phyloP scores from a whole-genome alignment of 345 rosid species.

The Camelina laxa region DNA sequence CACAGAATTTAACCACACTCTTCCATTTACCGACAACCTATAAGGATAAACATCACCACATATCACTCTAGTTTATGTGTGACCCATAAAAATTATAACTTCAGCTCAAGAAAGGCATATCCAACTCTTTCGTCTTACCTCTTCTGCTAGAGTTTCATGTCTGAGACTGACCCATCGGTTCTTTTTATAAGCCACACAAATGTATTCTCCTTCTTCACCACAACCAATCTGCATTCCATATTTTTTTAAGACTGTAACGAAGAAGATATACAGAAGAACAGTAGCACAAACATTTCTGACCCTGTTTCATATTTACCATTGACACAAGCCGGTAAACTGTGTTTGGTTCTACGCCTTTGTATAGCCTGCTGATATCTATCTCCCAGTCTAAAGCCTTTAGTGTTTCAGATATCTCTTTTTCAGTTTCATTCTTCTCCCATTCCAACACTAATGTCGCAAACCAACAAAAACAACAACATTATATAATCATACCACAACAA shows the following conservation, averaged over 20 bases:
- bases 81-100: background rate
- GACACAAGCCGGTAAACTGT: slow-evolving; percentile 4
- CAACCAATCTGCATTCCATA: background rate
- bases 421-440: slow-evolving; percentile 14
- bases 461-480: background rate
- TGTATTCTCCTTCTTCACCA: background rate
- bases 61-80: background rate
- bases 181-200: background rate
- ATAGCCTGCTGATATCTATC: slow-evolving; percentile 16
- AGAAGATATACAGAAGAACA: background rate
- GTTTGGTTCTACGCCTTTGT: slow-evolving; percentile 7
- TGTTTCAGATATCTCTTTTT: slow-evolving; percentile 17
- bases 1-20: background rate
- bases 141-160: background rate
- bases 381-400: background rate
- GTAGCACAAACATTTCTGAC: background rate
- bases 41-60: background rate
- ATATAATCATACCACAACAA: background rate
- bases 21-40: background rate
- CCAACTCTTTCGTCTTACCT: background rate
- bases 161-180: background rate
- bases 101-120: background rate
- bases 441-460: slow-evolving; percentile 15
- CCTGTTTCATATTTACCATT: slow-evolving; percentile 20
- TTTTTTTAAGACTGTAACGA: background rate